These are phyloP conservation scores for Dioscorea alata DNA, from an alignment of 106 monocot genomes.

Conservation along the genomic window DNA sequence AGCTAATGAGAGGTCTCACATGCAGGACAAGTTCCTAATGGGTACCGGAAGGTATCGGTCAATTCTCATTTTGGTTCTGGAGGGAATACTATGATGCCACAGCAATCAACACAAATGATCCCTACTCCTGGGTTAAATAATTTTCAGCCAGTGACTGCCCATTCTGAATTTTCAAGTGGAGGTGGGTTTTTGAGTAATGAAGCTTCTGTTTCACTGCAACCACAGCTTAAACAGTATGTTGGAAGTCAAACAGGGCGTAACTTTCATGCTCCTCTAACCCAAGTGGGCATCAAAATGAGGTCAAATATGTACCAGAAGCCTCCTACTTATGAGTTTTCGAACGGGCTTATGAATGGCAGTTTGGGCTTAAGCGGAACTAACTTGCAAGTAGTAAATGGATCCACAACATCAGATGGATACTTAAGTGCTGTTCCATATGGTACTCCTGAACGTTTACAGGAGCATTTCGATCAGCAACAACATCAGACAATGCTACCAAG, in stretches of 20 bases:
- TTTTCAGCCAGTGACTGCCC: slow-evolving; percentile 36
- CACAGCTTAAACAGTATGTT: slow-evolving; percentile 59
- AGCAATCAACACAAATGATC: slow-evolving; percentile 77
- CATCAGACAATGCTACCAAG: slow-evolving; percentile 50
- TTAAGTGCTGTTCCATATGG: slow-evolving; percentile 32
- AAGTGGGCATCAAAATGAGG: slow-evolving; percentile 37
- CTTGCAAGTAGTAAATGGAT: slow-evolving; percentile 31
- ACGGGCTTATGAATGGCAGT: slow-evolving; percentile 49
- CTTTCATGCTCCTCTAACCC: slow-evolving; percentile 42
- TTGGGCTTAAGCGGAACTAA: slow-evolving; percentile 47
- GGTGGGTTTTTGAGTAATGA: slow-evolving; percentile 42
- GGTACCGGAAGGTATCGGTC: slow-evolving; percentile 43
- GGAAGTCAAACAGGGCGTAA: slow-evolving; percentile 54
- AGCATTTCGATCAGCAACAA: slow-evolving; percentile 48
- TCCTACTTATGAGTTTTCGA: slow-evolving; percentile 53
- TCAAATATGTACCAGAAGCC: slow-evolving; percentile 59
- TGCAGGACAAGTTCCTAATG: slow-evolving; percentile 46
- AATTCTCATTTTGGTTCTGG: slow-evolving; percentile 30
- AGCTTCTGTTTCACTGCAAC: slow-evolving; percentile 33
- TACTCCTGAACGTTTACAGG: slow-evolving; percentile 39
- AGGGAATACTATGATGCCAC: slow-evolving; percentile 34
- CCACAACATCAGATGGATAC: slow-evolving; percentile 42
- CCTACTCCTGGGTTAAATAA: slow-evolving; percentile 89
- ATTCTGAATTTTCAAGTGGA: slow-evolving; percentile 42
- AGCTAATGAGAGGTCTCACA: neutral